Conservation (phyloP, 1,284 basidiomycete genomes). For the Rhodotorula sp. region DNA sequence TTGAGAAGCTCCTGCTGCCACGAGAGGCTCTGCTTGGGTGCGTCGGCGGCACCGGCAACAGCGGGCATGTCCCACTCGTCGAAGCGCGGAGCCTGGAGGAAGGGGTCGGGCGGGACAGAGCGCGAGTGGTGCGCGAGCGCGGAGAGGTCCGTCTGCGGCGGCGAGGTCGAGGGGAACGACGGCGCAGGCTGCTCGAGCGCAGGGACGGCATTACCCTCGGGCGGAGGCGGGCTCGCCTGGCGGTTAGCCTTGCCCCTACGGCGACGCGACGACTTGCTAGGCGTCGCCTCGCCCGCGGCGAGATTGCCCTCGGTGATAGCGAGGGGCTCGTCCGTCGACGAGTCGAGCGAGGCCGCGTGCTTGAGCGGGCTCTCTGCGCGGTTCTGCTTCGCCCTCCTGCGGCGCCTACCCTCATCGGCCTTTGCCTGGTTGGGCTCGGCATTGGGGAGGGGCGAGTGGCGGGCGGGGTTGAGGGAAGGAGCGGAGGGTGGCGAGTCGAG, state of each 20-base stretch:
- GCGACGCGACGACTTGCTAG: constrained; percentile 10
- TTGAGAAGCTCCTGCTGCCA: constrained; percentile 41
- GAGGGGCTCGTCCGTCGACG: neutral
- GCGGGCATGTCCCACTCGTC: constrained; percentile 41
- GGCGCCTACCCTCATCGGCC: neutral
- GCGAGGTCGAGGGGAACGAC: constrained; percentile 11
- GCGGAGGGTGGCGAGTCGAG: neutral
- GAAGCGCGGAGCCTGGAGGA: constrained; percentile 2
- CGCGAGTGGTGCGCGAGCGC: constrained; percentile 13
- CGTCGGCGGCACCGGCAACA: neutral
- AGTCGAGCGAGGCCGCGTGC: neutral
- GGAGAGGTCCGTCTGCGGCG: constrained; percentile 20
- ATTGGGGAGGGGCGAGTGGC: constrained; percentile 7
- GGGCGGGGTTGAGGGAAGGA: neutral
- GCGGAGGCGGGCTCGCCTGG: constrained; percentile 26
- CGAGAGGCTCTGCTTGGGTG: constrained; percentile 26
- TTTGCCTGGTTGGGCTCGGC: neutral
- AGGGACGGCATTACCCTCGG: neutral
- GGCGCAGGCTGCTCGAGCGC: neutral
- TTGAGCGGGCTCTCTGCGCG: neutral
- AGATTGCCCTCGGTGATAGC: neutral
- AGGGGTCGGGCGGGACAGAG: constrained; percentile 15
- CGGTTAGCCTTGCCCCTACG: constrained; percentile 8
- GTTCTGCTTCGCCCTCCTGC: constrained; percentile 11
- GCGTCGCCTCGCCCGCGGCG: neutral